Percentiles rank a stretch among this genome's conserved stretches.
Conservation (phyloP, 352 stramenopile genomes). For the Pythium myriotylum region DNA sequence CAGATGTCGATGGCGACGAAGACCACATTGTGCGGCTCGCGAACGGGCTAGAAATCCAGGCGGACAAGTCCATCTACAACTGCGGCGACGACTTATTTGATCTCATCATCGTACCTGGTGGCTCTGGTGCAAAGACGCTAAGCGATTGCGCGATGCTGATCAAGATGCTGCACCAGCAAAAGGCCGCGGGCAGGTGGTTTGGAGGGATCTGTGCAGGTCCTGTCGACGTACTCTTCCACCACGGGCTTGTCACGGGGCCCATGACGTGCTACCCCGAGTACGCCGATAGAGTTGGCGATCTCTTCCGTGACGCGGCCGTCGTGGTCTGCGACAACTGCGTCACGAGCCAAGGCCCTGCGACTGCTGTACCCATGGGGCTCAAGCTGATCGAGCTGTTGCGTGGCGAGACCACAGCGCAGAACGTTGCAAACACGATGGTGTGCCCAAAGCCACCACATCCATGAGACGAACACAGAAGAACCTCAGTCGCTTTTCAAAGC, state of each 20-base stretch:
- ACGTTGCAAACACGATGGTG: slow-evolving; percentile 19
- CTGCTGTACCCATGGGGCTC: slow-evolving; percentile 56
- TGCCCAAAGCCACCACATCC: slow-evolving; percentile 3
- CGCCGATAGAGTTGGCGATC: slow-evolving; percentile 39
- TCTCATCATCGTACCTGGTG: slow-evolving; percentile 67
- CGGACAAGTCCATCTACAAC: slow-evolving; percentile 65
- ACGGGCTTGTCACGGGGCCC: slow-evolving; percentile 41
- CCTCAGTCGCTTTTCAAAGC: too few relatives aligned
- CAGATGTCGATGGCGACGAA: slow-evolving; percentile 45
- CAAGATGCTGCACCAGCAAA: slow-evolving; percentile 55
- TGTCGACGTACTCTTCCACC: slow-evolving; percentile 56
- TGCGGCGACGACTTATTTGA: slow-evolving; percentile 63
- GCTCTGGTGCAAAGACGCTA: slow-evolving; percentile 51
- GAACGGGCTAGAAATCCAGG: slow-evolving; percentile 56
- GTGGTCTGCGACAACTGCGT: slow-evolving; percentile 68
- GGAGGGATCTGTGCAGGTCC: slow-evolving; percentile 57
- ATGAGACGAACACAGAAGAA: not conserved
- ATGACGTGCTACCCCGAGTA: slow-evolving; percentile 48
- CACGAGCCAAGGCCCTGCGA: slow-evolving; percentile 63
- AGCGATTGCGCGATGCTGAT: slow-evolving; percentile 44
- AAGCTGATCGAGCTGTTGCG: slow-evolving; percentile 64
- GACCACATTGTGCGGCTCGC: slow-evolving; percentile 60
- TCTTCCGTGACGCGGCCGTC: slow-evolving; percentile 55
- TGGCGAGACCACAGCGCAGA: slow-evolving; percentile 33
- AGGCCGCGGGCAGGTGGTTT: slow-evolving; percentile 46